phyloP scores from a whole-genome alignment of 768 basidiomycete genomes.

The Termitomyces sp. region DNA sequence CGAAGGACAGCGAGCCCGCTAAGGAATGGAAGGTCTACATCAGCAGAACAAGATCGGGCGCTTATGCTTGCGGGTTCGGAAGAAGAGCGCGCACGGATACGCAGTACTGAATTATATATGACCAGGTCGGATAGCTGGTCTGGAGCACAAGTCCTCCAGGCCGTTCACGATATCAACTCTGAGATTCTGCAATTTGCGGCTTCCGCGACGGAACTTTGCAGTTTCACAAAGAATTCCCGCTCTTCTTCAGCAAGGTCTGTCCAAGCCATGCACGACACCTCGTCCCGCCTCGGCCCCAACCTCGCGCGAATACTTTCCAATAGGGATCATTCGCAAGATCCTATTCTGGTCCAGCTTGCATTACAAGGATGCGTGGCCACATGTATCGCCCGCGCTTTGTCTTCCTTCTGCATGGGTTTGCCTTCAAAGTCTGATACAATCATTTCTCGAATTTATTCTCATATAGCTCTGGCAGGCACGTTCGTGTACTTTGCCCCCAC shows the following conservation, averaged over 20 bases:
- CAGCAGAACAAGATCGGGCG: conserved; percentile 16
- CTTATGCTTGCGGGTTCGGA: conserved; percentile 24
- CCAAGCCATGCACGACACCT: conserved; percentile 58
- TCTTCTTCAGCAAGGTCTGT: conserved; percentile 36
- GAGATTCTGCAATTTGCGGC: conserved; percentile 82
- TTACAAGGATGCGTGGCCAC: conserved; percentile 68
- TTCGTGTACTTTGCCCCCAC: conserved; percentile 5
- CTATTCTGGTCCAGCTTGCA: conserved; percentile 73
- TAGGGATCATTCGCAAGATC: conserved; percentile 72
- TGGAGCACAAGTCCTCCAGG: conserved; percentile 74
- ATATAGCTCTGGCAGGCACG: conserved; percentile 54
- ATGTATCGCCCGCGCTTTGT: conserved; percentile 64
- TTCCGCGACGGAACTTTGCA: conserved; percentile 66
- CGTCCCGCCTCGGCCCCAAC: conserved; percentile 59
- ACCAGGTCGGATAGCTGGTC: conserved; percentile 75
- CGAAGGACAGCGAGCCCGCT: conserved; percentile 22
- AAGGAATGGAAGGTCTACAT: conserved; percentile 18
- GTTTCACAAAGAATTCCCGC: conserved; percentile 42
- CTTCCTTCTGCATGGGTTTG: conserved; percentile 72
- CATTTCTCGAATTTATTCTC: conserved; percentile 57
- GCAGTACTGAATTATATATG: conserved; percentile 63
- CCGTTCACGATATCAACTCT: conserved; percentile 75
- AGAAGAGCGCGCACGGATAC: conserved; percentile 56
- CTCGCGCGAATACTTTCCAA: conserved; percentile 58
- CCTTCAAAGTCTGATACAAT: conserved; percentile 68